Evolutionary conservation across 2,329 filamentous ascomycete genomes (phyloP), one percentile per base, ranked within the genome.

Genomic region (Microsporum audouinii): DNA sequence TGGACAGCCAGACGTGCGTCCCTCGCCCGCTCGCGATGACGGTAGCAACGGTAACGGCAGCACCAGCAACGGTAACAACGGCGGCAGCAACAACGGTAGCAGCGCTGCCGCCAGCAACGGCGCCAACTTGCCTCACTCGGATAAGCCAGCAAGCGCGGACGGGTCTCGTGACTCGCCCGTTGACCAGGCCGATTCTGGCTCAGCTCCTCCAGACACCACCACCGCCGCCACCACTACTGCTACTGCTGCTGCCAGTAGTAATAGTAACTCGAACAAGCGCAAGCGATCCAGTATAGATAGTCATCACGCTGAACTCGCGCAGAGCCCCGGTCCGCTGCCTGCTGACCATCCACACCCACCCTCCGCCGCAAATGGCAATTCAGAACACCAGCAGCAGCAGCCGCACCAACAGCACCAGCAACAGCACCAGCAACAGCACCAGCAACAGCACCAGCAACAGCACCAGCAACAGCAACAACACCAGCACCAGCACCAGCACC

Each of bases 281-380:
- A 92, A 90, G 73, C 82, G 88, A 63, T 89, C 88, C 5, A 76
- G 79, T 53, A 88, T 87, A 4, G 72, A 77, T 41, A 85, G 85
- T 61, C 72, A 69, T 61, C 71, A 73, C 62, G 73, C 66, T 58
- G 69, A 74, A 60, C 72, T 67, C 38, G 63, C 66, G 58, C 69
- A 63, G 67, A 76, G 67, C 68, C 76, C 75, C 64, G 72, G 67
- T 63, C 71, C 69, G 65, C 71, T 63, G 62, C 71, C 68, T 62
- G 76, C 75, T 47, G 76, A 74, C 8, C 57, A 61, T 45, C 58
- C 65, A 29, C 41, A 68, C 70, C 17, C 61, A 65, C 45, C 66
- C 67, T 45, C 63, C 64, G n/a, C 68, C 66, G 57, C 56, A 62
- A 43, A 57, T 63, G 12, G 45, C 8, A 51, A 51, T 31, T 51